Base-by-base conservation (phyloP, 2,329 filamentous ascomycete genomes). In the Colletotrichum sp. region DNA sequence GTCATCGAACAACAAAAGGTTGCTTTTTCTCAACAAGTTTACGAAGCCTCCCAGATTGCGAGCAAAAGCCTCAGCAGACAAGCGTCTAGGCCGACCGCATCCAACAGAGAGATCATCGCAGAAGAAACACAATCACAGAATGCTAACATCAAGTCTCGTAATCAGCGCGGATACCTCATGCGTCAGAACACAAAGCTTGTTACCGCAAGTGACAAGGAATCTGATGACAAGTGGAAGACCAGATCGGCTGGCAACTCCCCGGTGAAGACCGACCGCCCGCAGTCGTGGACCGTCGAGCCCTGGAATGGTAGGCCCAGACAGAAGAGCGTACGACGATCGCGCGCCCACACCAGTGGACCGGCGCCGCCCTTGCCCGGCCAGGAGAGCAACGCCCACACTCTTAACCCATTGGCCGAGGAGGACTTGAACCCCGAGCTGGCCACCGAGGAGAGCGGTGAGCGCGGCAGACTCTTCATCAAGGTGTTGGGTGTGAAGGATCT, bases 1-100 rank as follows among this genome's bases (percentile, higher is more conserved):
- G 95, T 98, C 72, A 98, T 98, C 81, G 96, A 98, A 87, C 91
- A 93, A 83, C 96, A 98, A 94, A 98, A 98, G 96, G 96, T 98
- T 90, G 88, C 88, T 87, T 91, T 90, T 80, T 79, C 84, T 80
- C 81, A 81, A 75, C 68, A 82, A 80, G 77, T 80, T 77, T 76
- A 52, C 68, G 67, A 77, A 61, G 48, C 57, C 12, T 63, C 72
- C 76, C 72, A 57, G 39, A 36, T 72, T 67, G 72, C 79, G 75
- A 81, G 79, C 76, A 75, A 78, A 78, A 82, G 79, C 72, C 79
- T 78, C 71, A 78, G 82, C 78, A 86, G 87, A 88, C 88, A 89
- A 89, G 86, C 82, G 86, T 88, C 87, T 84, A 79, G 80, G 66
- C 65, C 52, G 36, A 63, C 71, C 28, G 57, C 65, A 30, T n/a